Evolutionary conservation across 345 rosid genomes (phyloP), one percentile per base, ranked within the genome.

Genomic region (Lepidium aucheri): DNA sequence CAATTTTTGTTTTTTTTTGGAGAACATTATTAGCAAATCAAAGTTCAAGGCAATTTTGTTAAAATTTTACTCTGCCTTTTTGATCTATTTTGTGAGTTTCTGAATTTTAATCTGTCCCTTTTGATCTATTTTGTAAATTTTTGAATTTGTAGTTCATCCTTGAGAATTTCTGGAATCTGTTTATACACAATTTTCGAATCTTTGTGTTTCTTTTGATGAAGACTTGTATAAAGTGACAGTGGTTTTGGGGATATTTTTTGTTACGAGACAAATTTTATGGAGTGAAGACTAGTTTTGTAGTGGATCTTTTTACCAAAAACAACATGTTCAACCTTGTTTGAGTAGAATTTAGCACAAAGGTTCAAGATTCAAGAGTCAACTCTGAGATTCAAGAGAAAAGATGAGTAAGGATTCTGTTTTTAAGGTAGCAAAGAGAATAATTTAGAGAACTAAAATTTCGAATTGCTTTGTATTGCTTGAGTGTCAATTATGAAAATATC

Each of bases 231-330:
- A n/a, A 18, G 33, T 20, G 40, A 14, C 16, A 6, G 46, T 60
- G 24, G 42, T 45, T 47, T 9, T 58, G 36, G n/a, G 45, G 26
- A 16, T n/a, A 7, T 43, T 39, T 7, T 47, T 67, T 70, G 72
- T 41, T 77, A 92, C 97, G 95, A 87, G 76, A 85, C 91, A 9
- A 84, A 82, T 69, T 92, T 92, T 64, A 87, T 81, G 80, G 97
- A 92, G 65, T 92, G 98, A 97, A 92, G 81, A 73, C 67, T 84
- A 49, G 95, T 89, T 74, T 86, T 86, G 59, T 86, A 81, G 88
- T 69, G 97, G 91, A 72, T 79, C 92, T 58, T 81, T 81, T 74
- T 84, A 75, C 77, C 81, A 79, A 20, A 94, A 88, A 64, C 78
- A 51, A 8, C 79, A 84, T 20, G 81, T 68, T 62, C 86, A 85